These are phyloP conservation scores for Plasmodium vinckei DNA, from an alignment of 169 alveolate species.

Conservation along the genomic window DNA sequence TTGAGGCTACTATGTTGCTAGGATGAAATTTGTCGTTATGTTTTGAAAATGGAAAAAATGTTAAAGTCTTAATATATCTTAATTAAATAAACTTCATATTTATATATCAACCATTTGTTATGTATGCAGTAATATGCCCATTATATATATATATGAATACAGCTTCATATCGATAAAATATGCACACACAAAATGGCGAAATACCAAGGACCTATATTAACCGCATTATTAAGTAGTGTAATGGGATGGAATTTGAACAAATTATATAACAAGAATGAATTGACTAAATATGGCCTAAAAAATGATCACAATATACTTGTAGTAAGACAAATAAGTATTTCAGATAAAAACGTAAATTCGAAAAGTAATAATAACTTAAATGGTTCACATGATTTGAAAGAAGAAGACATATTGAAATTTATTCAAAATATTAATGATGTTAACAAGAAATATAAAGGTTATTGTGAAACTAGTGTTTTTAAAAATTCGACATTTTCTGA, in stretches of 20 bases:
- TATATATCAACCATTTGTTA: neutral
- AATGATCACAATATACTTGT: conserved; percentile 42
- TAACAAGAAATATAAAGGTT: conserved; percentile 51
- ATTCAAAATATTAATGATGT: conserved; percentile 29
- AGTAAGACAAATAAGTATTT: conserved; percentile 60
- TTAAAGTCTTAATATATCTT: no score
- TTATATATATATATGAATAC: neutral
- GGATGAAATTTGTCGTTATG: neutral
- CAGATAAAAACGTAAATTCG: conserved; percentile 9
- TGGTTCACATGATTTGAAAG: conserved; percentile 18
- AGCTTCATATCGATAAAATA: neutral
- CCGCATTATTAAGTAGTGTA: conserved; percentile 23
- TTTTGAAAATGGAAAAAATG: neutral
- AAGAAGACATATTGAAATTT: conserved; percentile 46
- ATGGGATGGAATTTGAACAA: conserved; percentile 66
- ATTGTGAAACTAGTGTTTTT: conserved; percentile 65
- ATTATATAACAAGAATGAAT: conserved; percentile 44
- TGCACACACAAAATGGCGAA: conserved; percentile 17
- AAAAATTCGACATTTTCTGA: conserved; percentile 54
- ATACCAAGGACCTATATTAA: conserved; percentile 37
- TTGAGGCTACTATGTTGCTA: no score
- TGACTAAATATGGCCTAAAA: conserved; percentile 24
- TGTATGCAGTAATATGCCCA: neutral
- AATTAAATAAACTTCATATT: no score
- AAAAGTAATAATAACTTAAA: neutral